phyloP scores from a whole-genome alignment of 2,329 filamentous ascomycete species.

The Aspergillus transmontanensis region DNA sequence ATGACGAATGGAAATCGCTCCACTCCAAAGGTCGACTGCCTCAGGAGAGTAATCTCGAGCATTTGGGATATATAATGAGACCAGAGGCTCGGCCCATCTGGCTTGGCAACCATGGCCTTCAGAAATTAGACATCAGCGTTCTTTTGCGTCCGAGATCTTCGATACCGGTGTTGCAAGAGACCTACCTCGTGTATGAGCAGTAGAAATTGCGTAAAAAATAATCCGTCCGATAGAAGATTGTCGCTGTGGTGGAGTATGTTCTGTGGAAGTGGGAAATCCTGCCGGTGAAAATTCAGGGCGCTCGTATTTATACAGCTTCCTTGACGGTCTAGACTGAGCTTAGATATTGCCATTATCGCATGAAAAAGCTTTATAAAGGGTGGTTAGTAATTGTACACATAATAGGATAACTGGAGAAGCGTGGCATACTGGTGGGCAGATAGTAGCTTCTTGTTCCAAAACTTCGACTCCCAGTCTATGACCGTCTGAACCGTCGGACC shows the following conservation, averaged over 20 bases:
- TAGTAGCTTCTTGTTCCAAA: slow-evolving; percentile 51
- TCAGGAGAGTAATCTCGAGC: slow-evolving; percentile 51
- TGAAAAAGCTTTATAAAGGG: slow-evolving; percentile 51
- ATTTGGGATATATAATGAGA: slow-evolving; percentile 57
- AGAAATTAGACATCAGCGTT: slow-evolving; percentile 5
- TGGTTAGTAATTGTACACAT: slow-evolving; percentile 13
- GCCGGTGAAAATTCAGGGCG: slow-evolving; percentile 58
- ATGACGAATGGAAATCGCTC: slow-evolving; percentile 55
- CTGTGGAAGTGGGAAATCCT: slow-evolving; percentile 54
- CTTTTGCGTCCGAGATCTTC: neutral
- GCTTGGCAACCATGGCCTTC: slow-evolving; percentile 50
- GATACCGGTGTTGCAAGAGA: neutral
- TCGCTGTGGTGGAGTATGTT: slow-evolving; percentile 47
- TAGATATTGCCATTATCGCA: slow-evolving; percentile 61
- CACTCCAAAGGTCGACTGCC: slow-evolving; percentile 46
- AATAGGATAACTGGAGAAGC: slow-evolving; percentile 10
- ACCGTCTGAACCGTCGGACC: slow-evolving; percentile 22
- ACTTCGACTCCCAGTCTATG: slow-evolving; percentile 41
- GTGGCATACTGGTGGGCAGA: slow-evolving; percentile 54
- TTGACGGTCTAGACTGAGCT: slow-evolving; percentile 53
- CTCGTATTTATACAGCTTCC: slow-evolving; percentile 50
- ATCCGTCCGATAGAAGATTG: slow-evolving; percentile 59
- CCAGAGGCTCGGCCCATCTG: slow-evolving; percentile 54
- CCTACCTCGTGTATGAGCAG: slow-evolving; percentile 60
- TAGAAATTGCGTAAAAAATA: slow-evolving; percentile 60